Base-by-base conservation (phyloP, 2,329 filamentous ascomycete species). In the Bipolaris zeicola region DNA sequence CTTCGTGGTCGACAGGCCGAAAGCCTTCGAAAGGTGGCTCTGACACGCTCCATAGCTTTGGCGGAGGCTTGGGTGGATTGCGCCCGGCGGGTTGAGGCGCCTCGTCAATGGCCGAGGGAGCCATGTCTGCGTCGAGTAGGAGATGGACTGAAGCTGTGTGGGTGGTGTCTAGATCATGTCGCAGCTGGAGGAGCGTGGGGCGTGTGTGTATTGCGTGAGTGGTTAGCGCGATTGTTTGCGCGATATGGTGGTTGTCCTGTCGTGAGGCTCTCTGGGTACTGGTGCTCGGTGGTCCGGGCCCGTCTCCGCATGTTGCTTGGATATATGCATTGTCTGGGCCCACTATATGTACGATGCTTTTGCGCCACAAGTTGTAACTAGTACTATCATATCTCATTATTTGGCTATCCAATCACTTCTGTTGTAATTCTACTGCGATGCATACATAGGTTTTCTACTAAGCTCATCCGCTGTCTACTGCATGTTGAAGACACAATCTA, bases 1-100 rank as follows among this genome's bases (percentile, higher is more conserved):
- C 91, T 68, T 94, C 88, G 7, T 82, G 79, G 67, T 86, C 83
- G 44, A 83, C 77, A 49, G 82, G 77, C 41, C 81, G 81, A 69
- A 82, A 84, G 58, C 85, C 85, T 65, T 82, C 82, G 73, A 87
- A 88, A 1, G 85, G 85, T 45, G 82, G 85, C 34, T 88, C 86
- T 56, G 78, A 81, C 55, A 83, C 79, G 59, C 76, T 75, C 74
- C 82, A 85, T 55, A 84, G 73, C 62, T 80, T 80, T 31, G 75
- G 84, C 39, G 80, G 77, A 58, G 82, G 80, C 67, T 85, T 86
- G 61, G 81, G 80, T 33, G 79, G 79, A 62, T 81, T 78, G 73
- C 78, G 77, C 62, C 79, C 77, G 43, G 77, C 72, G 28, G 77
- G 58, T 28, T 56, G 64, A 65, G 78, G 76, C 69, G 74, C 67